A percentile compares a stretch with the other conserved stretches of the same genome.
Conservation (phyloP, 164 flowering plant species). For the Liriodendron chinense region DNA sequence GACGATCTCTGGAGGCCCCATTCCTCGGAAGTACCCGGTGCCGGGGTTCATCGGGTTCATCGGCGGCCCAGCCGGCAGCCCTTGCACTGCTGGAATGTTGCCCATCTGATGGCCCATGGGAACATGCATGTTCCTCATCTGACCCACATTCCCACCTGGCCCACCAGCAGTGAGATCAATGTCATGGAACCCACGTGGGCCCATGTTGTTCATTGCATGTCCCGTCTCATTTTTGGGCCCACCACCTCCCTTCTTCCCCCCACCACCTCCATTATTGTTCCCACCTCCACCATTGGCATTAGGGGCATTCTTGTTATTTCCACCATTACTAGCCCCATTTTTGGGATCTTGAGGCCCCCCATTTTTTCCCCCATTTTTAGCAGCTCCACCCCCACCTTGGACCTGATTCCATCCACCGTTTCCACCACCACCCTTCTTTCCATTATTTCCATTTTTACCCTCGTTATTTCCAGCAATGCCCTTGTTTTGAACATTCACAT, state of each 20-base stretch:
- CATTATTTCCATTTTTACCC: slow-evolving; percentile 32
- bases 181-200: slow-evolving; percentile 28
- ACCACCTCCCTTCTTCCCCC: slow-evolving; percentile 41
- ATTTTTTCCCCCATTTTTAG: slow-evolving; percentile 34
- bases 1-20: slow-evolving; percentile 45
- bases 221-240: slow-evolving; percentile 24
- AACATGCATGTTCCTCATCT: slow-evolving; percentile 32
- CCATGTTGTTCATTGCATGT: slow-evolving; percentile 25
- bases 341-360: slow-evolving; percentile 27
- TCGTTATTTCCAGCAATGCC: slow-evolving; percentile 26
- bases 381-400: slow-evolving; percentile 36
- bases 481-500: slow-evolving; percentile 17
- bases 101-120: slow-evolving; percentile 47
- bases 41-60: slow-evolving; percentile 27
- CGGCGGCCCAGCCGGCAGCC: slow-evolving; percentile 47
- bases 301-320: slow-evolving; percentile 26
- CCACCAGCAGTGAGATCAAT: slow-evolving; percentile 28
- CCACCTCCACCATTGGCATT: slow-evolving; percentile 24
- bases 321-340: slow-evolving; percentile 36
- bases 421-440: slow-evolving; percentile 53
- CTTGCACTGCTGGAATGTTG: slow-evolving; percentile 64
- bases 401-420: slow-evolving; percentile 27
- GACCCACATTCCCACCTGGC: slow-evolving; percentile 26
- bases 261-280: slow-evolving; percentile 27
- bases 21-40: slow-evolving; percentile 42